These are phyloP conservation scores for Scutellaria baicalensis DNA, from an alignment of 257 asterid species.

Conservation along the genomic window DNA sequence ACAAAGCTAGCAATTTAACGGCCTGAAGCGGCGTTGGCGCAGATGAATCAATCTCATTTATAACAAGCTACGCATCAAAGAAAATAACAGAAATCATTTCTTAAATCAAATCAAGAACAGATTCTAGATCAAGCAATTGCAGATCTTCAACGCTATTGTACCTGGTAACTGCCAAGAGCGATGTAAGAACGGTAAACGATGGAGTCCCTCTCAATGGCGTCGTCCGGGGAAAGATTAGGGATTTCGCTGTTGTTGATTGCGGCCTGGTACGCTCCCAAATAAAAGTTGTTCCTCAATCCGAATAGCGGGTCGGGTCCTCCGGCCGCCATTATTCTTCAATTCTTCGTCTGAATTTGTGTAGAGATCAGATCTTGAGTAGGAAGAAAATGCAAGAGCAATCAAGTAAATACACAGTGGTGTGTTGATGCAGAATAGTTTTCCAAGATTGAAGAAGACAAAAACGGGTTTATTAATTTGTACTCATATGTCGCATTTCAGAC, in stretches of 20 bases:
- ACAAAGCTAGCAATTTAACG: constrained; percentile 79
- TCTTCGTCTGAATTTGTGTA: background rate
- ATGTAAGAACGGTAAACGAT: constrained; percentile 85
- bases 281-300: constrained; percentile 82
- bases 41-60: constrained; percentile 83
- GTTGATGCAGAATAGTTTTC: constrained; percentile 7
- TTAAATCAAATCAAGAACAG: background rate
- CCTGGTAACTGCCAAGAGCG: constrained; percentile 88
- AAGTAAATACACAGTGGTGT: background rate
- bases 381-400: constrained; percentile 10
- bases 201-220: constrained; percentile 71
- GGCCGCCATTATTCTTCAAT: constrained; percentile 34
- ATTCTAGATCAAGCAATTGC: constrained; percentile 9
- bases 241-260: constrained; percentile 92
- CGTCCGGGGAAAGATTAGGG: constrained; percentile 79
- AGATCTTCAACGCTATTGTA: constrained; percentile 25
- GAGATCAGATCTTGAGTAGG: constrained; percentile 29
- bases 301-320: constrained; percentile 89
- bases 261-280: constrained; percentile 91
- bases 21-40: constrained; percentile 99
- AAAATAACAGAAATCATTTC: background rate
- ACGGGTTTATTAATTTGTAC: background rate
- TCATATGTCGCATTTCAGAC: background rate
- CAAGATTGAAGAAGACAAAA: background rate
- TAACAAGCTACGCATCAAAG: constrained; percentile 54